Conservation (phyloP, 257 asterid genomes). For the Salvia splendens region DNA sequence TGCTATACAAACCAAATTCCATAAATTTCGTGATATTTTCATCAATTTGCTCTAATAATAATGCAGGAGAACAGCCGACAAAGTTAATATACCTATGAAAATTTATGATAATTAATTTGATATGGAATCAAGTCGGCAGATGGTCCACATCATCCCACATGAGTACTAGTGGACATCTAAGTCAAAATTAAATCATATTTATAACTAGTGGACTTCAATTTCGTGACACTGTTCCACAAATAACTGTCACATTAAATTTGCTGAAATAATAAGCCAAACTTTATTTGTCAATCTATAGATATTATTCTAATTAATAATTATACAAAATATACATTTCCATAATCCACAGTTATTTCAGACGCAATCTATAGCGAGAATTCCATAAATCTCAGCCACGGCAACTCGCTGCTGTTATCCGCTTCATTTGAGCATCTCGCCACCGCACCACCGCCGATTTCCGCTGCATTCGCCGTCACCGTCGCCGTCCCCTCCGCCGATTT, state of each 20-base stretch:
- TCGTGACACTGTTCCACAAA: neutral
- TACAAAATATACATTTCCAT: constrained; percentile 18
- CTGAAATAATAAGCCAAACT: neutral
- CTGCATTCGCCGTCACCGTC: too few relatives aligned
- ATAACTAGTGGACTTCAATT: constrained; percentile 22
- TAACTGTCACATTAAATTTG: constrained; percentile 9
- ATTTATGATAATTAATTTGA: neutral
- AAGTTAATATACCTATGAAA: neutral
- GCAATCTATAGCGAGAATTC: constrained; percentile 51
- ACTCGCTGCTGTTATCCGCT: constrained; percentile 44
- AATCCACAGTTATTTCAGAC: neutral
- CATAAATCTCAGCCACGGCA: constrained; percentile 66
- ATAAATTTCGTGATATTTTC: too few relatives aligned
- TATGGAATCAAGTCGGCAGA: neutral
- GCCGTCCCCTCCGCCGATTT: constrained; percentile 22
- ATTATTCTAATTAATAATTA: neutral
- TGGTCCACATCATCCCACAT: constrained; percentile 7
- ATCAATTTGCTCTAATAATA: too few relatives aligned
- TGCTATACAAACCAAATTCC: too few relatives aligned
- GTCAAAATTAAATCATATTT: neutral
- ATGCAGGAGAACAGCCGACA: too few relatives aligned
- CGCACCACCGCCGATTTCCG: constrained; percentile 20
- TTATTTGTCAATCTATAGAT: neutral
- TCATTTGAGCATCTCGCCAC: constrained; percentile 56
- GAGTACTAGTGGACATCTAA: constrained; percentile 23